Base-by-base conservation (phyloP, 2,329 filamentous ascomycete species). In the Diaporthe velutina region DNA sequence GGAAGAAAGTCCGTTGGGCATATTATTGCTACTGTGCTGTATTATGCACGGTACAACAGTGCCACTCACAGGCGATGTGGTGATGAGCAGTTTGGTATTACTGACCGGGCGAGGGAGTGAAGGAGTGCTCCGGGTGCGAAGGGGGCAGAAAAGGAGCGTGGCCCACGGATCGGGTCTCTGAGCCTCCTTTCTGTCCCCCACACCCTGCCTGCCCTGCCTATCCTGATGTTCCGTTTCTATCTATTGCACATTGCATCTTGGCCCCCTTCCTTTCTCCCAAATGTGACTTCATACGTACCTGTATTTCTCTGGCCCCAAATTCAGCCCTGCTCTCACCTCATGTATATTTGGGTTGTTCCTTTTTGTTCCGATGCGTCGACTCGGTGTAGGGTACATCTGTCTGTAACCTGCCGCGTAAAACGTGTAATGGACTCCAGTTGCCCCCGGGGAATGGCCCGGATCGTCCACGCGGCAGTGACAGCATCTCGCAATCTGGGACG, bases 321-420 rank as follows among this genome's bases (percentile, higher is more conserved):
- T 48, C 22, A 58, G 52, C 13, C 40, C 40, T 30, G 22, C 45
- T 12, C 30, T 67, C 30, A 52, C 45, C 30, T 52, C 61, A 67
- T 15, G 61, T 52, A 52, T 19, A 57, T 71, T 48, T n/a, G 50
- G 33, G 17, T 42, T 54, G 35, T 42, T 64, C 38, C 40, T 64
- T 30, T 64, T 60, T 48, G 40, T 33, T 48, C 70, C 42, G 38
- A 64, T 33, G 57, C 33, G 17, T 42, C 58, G 33, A 64, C 67
- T 74, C 74, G 71, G 74, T 74, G 74, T 74, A 74, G 71, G 58
- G 42, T 71, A 66, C 55, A 33, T 73, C 66, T 73, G 66, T 66
- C 66, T 71, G 74, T 70, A 70, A 70, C 74, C 50, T 55, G 55
- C 57, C 64, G 57, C 71, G 58, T 64, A 73, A 70, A 64, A 52